A percentile compares a stretch with the other conserved stretches of the same genome.
Evolutionary conservation across 805 yeast species (phyloP).

Genomic region (Teunomyces atbi): DNA sequence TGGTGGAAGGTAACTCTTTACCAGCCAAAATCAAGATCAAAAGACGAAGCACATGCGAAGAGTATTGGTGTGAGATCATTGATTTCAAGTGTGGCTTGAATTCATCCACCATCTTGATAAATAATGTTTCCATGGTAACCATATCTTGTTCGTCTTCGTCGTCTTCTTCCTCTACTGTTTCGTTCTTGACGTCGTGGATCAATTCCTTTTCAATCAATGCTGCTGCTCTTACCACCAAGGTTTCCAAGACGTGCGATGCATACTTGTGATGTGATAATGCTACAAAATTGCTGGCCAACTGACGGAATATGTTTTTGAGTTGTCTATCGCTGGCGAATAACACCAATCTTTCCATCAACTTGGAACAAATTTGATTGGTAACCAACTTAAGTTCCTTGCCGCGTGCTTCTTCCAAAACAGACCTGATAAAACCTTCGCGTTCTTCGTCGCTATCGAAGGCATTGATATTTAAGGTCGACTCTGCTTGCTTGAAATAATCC

Average conservation of each 20-base stretch:
- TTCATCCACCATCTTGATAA: slow-evolving; percentile 65
- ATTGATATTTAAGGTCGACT: slow-evolving; percentile 76
- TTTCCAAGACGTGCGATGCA: slow-evolving; percentile 91
- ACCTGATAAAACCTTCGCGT: slow-evolving; percentile 63
- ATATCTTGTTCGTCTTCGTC: slow-evolving; percentile 36
- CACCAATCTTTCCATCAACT: slow-evolving; percentile 84
- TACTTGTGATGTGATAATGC: slow-evolving; percentile 82
- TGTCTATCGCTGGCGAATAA: slow-evolving; percentile 63
- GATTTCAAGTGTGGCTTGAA: slow-evolving; percentile 55
- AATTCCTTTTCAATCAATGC: slow-evolving; percentile 73
- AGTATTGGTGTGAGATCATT: slow-evolving; percentile 75
- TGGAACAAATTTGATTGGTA: slow-evolving; percentile 93
- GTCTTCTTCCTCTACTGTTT: slow-evolving; percentile 26
- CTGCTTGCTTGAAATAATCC: slow-evolving; percentile 92
- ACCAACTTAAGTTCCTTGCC: slow-evolving; percentile 91
- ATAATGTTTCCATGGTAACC: slow-evolving; percentile 63
- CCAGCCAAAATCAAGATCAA: slow-evolving; percentile 73
- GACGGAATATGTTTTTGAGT: slow-evolving; percentile 60
- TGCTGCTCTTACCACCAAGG: slow-evolving; percentile 73
- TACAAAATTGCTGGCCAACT: slow-evolving; percentile 73
- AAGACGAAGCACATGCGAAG: slow-evolving; percentile 82
- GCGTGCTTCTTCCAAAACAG: slow-evolving; percentile 79
- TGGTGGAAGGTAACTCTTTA: slow-evolving; percentile 70
- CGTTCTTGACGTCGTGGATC: slow-evolving; percentile 25
- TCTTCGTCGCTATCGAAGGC: slow-evolving; percentile 77